These are phyloP conservation scores for Phytophthora aleatoria DNA, from an alignment of 352 stramenopile genomes.

Conservation along the genomic window DNA sequence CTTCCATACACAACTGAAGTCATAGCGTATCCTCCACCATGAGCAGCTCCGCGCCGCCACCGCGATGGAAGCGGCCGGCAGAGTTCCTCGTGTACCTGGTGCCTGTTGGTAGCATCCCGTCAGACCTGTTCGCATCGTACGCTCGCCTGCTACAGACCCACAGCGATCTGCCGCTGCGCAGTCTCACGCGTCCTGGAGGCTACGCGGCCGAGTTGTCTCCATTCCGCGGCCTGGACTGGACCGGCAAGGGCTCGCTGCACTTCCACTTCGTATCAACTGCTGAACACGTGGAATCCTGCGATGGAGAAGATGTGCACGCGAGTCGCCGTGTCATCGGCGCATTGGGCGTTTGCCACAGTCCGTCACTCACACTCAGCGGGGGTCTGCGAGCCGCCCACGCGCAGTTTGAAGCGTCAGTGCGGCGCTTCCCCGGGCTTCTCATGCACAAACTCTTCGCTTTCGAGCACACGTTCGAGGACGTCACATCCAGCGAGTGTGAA, in stretches of 20 bases:
- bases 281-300: constrained; percentile 54
- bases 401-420: constrained; percentile 71
- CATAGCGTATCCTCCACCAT: not conserved
- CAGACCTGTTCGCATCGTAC: constrained; percentile 64
- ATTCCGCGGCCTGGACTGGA: constrained; percentile 78
- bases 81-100: constrained; percentile 87
- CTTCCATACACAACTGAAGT: not conserved
- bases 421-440: constrained; percentile 68
- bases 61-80: constrained; percentile 63
- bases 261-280: constrained; percentile 79
- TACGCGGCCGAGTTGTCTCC: constrained; percentile 84
- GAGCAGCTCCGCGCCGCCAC: constrained; percentile 26
- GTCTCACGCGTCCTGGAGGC: constrained; percentile 72
- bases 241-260: constrained; percentile 51
- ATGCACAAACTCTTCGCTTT: constrained; percentile 87
- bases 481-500: constrained; percentile 59
- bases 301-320: constrained; percentile 81
- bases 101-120: constrained; percentile 69
- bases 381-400: constrained; percentile 57
- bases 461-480: constrained; percentile 76
- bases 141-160: constrained; percentile 61
- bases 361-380: constrained; percentile 48
- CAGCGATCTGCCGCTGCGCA: constrained; percentile 60
- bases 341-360: constrained; percentile 84
- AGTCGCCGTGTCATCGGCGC: constrained; percentile 71